Evolutionary conservation across 116 monocot species (phyloP).

Genomic region (Papilionanthe hybrid): DNA sequence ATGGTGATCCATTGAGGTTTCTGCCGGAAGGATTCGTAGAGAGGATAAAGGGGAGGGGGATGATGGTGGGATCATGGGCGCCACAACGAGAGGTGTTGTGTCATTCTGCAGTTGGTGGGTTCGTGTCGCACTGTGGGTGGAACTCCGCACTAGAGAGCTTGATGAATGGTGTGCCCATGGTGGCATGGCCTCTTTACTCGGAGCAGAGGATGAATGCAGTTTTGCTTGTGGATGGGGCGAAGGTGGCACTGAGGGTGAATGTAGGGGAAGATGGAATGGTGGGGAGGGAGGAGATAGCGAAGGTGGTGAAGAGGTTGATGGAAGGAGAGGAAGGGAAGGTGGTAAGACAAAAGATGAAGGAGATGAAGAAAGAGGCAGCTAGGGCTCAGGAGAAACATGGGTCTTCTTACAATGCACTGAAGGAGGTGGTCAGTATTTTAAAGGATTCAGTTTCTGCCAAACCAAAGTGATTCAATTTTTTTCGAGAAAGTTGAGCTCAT

Average conservation of each 20-base stretch:
- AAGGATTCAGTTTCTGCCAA: background rate
- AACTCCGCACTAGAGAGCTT: background rate
- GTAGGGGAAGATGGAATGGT: background rate
- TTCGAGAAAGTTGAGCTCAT: no score
- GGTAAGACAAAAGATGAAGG: background rate
- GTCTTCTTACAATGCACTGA: slow-evolving; percentile 2
- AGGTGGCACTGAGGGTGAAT: background rate
- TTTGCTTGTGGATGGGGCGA: background rate
- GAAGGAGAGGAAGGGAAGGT: slow-evolving; percentile 10
- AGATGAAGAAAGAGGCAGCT: background rate
- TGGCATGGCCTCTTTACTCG: slow-evolving; percentile 4
- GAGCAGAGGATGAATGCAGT: slow-evolving; percentile 2
- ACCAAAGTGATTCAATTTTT: background rate
- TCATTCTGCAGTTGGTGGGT: slow-evolving; percentile 1
- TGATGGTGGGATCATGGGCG: slow-evolving; percentile 10
- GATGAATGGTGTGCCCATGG: slow-evolving; percentile 13
- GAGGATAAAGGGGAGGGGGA: background rate
- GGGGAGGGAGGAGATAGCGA: background rate
- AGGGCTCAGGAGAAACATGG: background rate
- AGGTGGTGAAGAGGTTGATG: background rate
- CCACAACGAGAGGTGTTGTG: slow-evolving; percentile 8
- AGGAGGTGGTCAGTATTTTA: slow-evolving; percentile 3
- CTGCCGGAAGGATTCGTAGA: slow-evolving; percentile 8
- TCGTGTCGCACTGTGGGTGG: slow-evolving; percentile 23
- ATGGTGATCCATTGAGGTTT: slow-evolving; percentile 4